These are phyloP conservation scores for Nasturtium officinale DNA, from an alignment of 345 rosid genomes.

Conservation along the genomic window DNA sequence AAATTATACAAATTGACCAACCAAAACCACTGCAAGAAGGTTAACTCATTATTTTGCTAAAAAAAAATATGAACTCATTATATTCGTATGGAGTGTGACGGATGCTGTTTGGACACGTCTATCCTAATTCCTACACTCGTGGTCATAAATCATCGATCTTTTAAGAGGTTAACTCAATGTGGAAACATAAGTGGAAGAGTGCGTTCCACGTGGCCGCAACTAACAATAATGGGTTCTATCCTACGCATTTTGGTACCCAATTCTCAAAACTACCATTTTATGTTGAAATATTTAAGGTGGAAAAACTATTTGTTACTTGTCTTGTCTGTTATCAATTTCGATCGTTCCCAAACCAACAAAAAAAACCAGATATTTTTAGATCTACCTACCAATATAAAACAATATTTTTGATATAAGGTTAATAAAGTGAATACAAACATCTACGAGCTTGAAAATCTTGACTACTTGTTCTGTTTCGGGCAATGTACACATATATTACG, in stretches of 20 bases:
- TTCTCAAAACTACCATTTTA: neutral
- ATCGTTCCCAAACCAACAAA: neutral
- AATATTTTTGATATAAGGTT: neutral
- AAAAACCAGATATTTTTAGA: conserved; percentile 9
- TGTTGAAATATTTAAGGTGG: conserved; percentile 31
- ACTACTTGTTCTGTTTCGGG: too few species aligned
- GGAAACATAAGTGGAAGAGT: conserved; percentile 37
- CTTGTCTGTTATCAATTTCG: conserved; percentile 16
- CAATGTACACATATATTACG: too few species aligned
- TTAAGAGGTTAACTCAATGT: conserved; percentile 22
- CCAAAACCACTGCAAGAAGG: conserved; percentile 22
- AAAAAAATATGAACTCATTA: neutral
- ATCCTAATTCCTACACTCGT: conserved; percentile 25
- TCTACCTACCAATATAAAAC: neutral
- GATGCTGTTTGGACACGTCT: conserved; percentile 3
- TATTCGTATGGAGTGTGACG: conserved; percentile 32
- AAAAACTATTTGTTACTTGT: conserved; percentile 28
- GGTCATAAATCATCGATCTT: conserved; percentile 35
- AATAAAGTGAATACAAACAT: neutral
- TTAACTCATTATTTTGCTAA: too few species aligned
- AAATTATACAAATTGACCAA: conserved; percentile 26
- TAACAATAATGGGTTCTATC: conserved; percentile 18
- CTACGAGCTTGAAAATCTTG: conserved; percentile 2
- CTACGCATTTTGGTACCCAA: conserved; percentile 35
- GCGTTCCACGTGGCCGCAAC: conserved; percentile 36